Base-by-base conservation (phyloP, 2,329 filamentous ascomycete species). In the Helotiales sp. region DNA sequence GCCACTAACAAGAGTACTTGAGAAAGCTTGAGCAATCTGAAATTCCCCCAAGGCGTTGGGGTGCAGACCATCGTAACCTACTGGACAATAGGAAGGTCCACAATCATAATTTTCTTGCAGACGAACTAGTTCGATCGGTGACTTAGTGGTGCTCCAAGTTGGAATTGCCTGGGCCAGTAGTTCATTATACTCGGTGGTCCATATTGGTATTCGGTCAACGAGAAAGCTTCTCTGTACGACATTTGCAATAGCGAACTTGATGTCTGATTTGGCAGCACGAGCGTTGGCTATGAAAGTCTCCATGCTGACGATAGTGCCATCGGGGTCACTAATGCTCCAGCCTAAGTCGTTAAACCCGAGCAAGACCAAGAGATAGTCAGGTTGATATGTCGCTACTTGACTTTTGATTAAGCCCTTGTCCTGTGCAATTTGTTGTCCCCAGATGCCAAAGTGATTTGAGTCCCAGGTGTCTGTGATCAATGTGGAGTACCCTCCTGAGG, bases 391-490 rank as follows among this genome's bases (percentile, higher is more conserved):
- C 15, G 25, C 71, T 2, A 65, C 71, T 4, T 55, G 55, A 0
- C 44, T 42, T 30, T 60, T 56, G 10, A 75, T 67, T 15, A 71
- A 54, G 53, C 5, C 15, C 9, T 50, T 49, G 12, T 63, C 57
- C 47, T 70, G 70, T n/a, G 65, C 62, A 1, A 68, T 68, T 46
- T 72, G 71, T 2, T 67, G 64, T 8, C 75, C 75, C 66, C 70
- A 71, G 2, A 63, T 59, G 12, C 73, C 62, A 52, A 71, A 74
- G 51, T 76, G 74, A 38, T 60, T 19, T 12, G 60, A 65, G 57
- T 68, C 63, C 38, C 65, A 75, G 2, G 60, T 64, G 8, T 56
- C 38, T 5, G 63, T 57, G 7, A 73, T 63, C 17, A 63, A 70
- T 2, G 46, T 51, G 4, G 70, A 69, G 54, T 75, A 75, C 8